Base-by-base conservation (phyloP, 2,329 filamentous ascomycete species). In the Trichoderma gracile region DNA sequence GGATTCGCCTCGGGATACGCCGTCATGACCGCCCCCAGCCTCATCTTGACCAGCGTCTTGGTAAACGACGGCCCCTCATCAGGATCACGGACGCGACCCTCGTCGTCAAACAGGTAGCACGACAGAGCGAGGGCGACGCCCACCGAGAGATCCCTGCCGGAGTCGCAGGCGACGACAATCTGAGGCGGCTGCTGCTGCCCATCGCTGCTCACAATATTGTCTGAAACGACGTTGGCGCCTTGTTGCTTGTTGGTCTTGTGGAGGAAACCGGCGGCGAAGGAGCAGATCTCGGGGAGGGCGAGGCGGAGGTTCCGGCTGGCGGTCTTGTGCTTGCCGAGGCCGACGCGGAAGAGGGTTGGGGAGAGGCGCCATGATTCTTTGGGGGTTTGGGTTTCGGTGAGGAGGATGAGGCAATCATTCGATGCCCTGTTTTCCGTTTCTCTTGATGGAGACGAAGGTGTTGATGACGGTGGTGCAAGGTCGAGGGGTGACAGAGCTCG, bases 221-320 rank as follows among this genome's bases (percentile, higher is more conserved):
- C 33, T 14, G 33, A 12, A 38, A 14, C 33, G 10, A 8, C 30
- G 3, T 57, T 56, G 30, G 8, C 30, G 30, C 8, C 7, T 9
- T 8, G 30, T 30, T 30, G 30, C 8, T 38, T 38, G 33, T 38
- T 38, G 33, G 33, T 5, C 2, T 12, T 12, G 27, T 30, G 52
- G 12, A 86, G 67, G 62, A 77, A 81, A 0, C 64, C 69, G 6
- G 75, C 71, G 1, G 84, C 81, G 72, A 91, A 90, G 3, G 76
- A 72, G 66, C 82, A 82, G 17, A 95, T 84, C 17, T 80, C 81
- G 1, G 85, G 81, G 3, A 98, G 79, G 10, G 90, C 87, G 15
- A 83, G 79, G 9, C 94, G 87, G n/a, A 98, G 80, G 69, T 91
- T 88, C n/a, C 93, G 87, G 71, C 91, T 93, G 0, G 92, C 94